Evolutionary conservation across 106 monocot genomes (phyloP).

Genomic region (Alisma plantagoaquatica): DNA sequence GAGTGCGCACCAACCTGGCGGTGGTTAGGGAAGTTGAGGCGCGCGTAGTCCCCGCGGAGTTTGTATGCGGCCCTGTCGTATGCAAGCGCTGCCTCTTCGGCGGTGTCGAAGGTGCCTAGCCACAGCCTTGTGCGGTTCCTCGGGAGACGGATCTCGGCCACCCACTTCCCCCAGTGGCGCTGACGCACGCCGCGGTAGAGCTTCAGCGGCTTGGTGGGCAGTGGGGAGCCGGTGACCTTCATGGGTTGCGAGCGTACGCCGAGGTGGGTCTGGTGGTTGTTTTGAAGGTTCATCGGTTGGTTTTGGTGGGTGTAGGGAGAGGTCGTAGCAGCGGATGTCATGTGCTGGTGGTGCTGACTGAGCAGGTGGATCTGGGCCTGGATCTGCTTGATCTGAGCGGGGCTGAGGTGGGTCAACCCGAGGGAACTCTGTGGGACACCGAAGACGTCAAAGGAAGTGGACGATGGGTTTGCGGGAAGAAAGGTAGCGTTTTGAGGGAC

Average conservation of each 20-base stretch:
- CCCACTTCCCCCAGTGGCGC: too few relatives aligned
- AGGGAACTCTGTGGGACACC: background rate
- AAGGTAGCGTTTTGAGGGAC: background rate
- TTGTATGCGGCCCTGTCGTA: slow-evolving; percentile 80
- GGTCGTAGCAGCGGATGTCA: background rate
- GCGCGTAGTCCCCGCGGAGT: slow-evolving; percentile 52
- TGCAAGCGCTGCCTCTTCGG: slow-evolving; percentile 63
- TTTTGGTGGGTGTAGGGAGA: background rate
- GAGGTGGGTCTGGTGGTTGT: slow-evolving; percentile 15
- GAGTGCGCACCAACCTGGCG: background rate
- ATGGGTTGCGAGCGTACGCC: slow-evolving; percentile 20
- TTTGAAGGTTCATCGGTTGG: too few relatives aligned
- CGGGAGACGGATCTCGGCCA: too few relatives aligned
- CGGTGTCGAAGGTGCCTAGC: too few relatives aligned
- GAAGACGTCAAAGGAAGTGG: too few relatives aligned
- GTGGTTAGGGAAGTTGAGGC: slow-evolving; percentile 65
- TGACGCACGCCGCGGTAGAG: slow-evolving; percentile 69
- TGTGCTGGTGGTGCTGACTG: slow-evolving; percentile 19
- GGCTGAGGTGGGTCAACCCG: slow-evolving; percentile 23
- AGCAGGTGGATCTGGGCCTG: slow-evolving; percentile 29
- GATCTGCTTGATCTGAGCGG: slow-evolving; percentile 32
- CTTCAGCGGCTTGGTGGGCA: slow-evolving; percentile 25
- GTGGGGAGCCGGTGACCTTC: slow-evolving; percentile 18
- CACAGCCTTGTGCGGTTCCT: slow-evolving; percentile 63
- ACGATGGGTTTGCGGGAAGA: background rate